A percentile compares a stretch with the other conserved stretches of the same genome.
These are phyloP conservation scores for Copromyces sp. DNA, from an alignment of 495 filamentous ascomycete species.

Conservation along the genomic window DNA sequence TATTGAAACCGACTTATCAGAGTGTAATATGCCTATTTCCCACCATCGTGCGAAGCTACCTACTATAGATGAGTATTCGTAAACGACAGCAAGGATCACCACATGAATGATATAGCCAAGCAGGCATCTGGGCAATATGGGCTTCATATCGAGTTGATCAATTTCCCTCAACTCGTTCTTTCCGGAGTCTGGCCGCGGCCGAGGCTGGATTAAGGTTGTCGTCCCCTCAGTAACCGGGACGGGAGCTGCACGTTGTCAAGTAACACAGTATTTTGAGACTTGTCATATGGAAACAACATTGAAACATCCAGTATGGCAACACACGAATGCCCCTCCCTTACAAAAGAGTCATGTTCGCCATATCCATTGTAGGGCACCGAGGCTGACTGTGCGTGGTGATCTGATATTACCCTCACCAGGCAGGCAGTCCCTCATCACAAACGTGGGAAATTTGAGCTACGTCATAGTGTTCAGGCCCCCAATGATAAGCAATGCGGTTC, in stretches of 20 bases:
- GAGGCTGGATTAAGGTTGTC: background rate
- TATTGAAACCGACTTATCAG: background rate
- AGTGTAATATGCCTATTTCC: background rate
- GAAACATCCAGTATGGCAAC: background rate
- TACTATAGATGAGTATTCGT: background rate
- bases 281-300: background rate
- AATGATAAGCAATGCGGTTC: background rate
- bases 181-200: conserved; percentile 1
- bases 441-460: background rate
- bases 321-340: background rate
- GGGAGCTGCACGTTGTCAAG: background rate
- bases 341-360: background rate
- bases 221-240: background rate
- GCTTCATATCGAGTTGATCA: background rate
- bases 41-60: background rate
- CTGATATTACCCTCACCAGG: background rate
- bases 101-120: background rate
- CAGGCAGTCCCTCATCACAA: background rate
- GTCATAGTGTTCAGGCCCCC: background rate
- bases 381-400: background rate
- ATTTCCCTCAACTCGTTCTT: conserved; percentile 2
- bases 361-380: background rate
- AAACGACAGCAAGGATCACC: background rate
- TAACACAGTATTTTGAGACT: background rate
- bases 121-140: background rate